phyloP scores from a whole-genome alignment of 805 yeast genomes.

The Suhomyces prunicola region DNA sequence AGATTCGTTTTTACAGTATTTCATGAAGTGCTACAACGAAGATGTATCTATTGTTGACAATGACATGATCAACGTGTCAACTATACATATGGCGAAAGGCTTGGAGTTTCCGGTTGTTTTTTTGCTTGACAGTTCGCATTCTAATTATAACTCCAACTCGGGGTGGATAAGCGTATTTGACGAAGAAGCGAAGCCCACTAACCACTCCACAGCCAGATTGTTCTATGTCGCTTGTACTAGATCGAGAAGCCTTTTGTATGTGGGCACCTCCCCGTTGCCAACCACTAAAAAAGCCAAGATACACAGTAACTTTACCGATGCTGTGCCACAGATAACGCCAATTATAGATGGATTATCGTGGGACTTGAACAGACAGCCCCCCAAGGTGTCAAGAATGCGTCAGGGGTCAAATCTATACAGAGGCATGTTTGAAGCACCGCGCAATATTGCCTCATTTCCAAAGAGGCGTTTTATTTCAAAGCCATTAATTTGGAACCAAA shows the following conservation, averaged over 20 bases:
- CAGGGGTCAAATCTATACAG: background rate
- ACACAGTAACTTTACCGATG: background rate
- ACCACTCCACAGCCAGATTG: slow-evolving; percentile 37
- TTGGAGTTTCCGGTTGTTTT: slow-evolving; percentile 71
- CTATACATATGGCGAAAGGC: slow-evolving; percentile 75
- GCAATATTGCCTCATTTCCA: background rate
- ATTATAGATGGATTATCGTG: background rate
- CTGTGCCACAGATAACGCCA: background rate
- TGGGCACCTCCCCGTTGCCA: slow-evolving; percentile 13
- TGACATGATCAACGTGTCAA: slow-evolving; percentile 51
- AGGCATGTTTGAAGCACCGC: background rate
- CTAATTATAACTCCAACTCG: background rate
- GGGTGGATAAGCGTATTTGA: slow-evolving; percentile 4
- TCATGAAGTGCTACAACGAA: slow-evolving; percentile 39
- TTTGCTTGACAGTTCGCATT: slow-evolving; percentile 20
- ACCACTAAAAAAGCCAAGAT: background rate
- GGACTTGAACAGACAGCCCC: background rate
- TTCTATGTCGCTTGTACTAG: slow-evolving; percentile 68
- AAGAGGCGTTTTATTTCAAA: background rate
- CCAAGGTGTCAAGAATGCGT: background rate
- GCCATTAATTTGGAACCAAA: background rate
- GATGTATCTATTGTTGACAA: slow-evolving; percentile 25
- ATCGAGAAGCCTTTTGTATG: slow-evolving; percentile 47
- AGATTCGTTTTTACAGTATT: slow-evolving; percentile 33
- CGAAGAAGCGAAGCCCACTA: background rate